Conservation (phyloP, 2,329 filamentous ascomycete species). For the Fusarium sp. region DNA sequence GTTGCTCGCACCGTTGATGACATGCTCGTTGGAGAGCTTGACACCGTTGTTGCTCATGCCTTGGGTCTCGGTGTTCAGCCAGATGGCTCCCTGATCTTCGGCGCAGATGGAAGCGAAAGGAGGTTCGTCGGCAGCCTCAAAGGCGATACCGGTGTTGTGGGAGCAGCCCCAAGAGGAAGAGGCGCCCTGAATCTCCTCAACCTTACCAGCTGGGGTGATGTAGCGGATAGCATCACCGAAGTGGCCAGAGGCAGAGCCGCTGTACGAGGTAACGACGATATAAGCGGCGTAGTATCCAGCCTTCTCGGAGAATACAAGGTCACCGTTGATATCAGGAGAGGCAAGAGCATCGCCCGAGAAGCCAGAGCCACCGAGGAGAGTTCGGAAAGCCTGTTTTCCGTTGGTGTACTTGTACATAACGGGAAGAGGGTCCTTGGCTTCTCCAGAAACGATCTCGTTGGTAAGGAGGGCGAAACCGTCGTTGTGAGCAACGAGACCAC, state of each 20-base stretch:
- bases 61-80: constrained; percentile 71
- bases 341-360: constrained; percentile 63
- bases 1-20: constrained; percentile 68
- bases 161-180: constrained; percentile 70
- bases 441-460: constrained; percentile 65
- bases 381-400: constrained; percentile 68
- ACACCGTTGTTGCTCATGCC: constrained; percentile 65
- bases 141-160: constrained; percentile 73
- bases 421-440: constrained; percentile 64
- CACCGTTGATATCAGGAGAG: constrained; percentile 71
- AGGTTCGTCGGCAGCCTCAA: constrained; percentile 68
- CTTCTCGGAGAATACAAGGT: constrained; percentile 69
- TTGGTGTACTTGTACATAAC: constrained; percentile 69
- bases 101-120: constrained; percentile 71
- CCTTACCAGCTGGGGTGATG: constrained; percentile 61
- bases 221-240: constrained; percentile 65
- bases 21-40: constrained; percentile 73
- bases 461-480: constrained; percentile 73
- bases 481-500: constrained; percentile 71
- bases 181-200: constrained; percentile 64
- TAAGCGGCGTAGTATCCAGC: constrained; percentile 70
- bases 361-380: constrained; percentile 67
- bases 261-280: constrained; percentile 70
- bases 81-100: constrained; percentile 72
- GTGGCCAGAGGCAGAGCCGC: constrained; percentile 65